Evolutionary conservation across 139 green algal species (phyloP), one percentile per base, ranked within the genome.

Genomic region (Dunaliella primolecta): DNA sequence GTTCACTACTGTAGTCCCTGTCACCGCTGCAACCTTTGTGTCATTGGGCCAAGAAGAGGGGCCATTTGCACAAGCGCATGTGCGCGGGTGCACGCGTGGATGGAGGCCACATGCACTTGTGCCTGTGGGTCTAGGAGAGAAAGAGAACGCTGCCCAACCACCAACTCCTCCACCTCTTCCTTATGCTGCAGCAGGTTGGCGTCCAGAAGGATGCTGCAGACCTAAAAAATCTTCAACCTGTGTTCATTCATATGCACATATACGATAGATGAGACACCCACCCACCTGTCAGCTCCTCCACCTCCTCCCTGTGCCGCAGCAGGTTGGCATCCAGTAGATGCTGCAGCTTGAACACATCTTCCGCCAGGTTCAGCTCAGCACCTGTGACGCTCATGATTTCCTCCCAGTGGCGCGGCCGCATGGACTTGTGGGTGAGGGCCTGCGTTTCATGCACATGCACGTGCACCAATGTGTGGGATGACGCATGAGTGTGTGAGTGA

Each of bases 121-220:
- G n/a, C n/a, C n/a, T n/a, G n/a, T n/a, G n/a, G n/a, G n/a, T n/a
- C n/a, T n/a, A n/a, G n/a, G n/a, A n/a, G n/a, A n/a, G n/a, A n/a
- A n/a, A n/a, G n/a, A n/a, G n/a, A n/a, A n/a, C n/a, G n/a, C n/a
- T n/a, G n/a, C n/a, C n/a, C n/a, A n/a, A 70, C 86, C 36, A 88
- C 91, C 57, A 99, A 88, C 84, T 98, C 96, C 88, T 98, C 95
- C 30, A 99, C 86, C 64, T 98, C 94, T 30, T 98, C 96, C 29
- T 86, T 87, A 83, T 94, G 79, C 29, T 83, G 81, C 27, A 98
- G 88, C 74, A 98, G 87, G 84, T 95, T 83, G 85, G 86, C 91
- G 80, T 96, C 95, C 84, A 98, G 92, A 76, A 98, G n/a, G 81
- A 86, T 98, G 93, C 92, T 94, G 86, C 87, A 98, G 91, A 90